Conservation (phyloP, 78 protist genomes). For the Chrysochromulina parva region DNA sequence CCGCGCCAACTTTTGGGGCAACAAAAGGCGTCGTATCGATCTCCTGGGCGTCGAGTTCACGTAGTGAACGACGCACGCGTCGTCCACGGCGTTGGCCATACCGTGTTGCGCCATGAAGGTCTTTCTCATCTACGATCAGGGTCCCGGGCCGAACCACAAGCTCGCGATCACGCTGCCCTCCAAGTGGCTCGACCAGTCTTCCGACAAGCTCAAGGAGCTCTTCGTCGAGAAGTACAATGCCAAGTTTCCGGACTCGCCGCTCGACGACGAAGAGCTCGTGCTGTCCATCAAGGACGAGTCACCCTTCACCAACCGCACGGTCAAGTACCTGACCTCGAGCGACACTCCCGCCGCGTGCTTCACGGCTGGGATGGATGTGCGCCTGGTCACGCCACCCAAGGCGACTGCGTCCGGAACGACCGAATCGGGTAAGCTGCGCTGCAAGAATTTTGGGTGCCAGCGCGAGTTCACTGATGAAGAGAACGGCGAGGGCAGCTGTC, state of each 20-base stretch:
- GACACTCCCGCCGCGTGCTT: no score
- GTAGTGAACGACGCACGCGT: no score
- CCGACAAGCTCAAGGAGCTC: neutral
- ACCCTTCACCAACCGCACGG: neutral
- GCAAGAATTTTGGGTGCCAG: constrained; percentile 33
- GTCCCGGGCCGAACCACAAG: neutral
- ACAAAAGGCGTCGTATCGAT: no score
- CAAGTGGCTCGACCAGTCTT: constrained; percentile 4
- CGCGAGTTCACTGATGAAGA: neutral
- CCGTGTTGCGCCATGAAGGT: neutral
- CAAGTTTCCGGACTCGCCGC: neutral
- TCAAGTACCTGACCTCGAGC: neutral
- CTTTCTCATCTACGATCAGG: neutral
- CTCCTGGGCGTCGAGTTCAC: no score
- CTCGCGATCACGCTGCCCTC: constrained; percentile 27
- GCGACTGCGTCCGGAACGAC: no score
- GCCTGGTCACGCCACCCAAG: neutral
- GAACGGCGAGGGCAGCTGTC: neutral
- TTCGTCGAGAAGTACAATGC: neutral
- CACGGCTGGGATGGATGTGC: neutral
- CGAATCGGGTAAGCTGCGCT: neutral
- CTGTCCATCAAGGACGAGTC: neutral
- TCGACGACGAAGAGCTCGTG: neutral
- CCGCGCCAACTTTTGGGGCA: no score
- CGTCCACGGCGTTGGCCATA: no score